A percentile compares a stretch with the other conserved stretches of the same genome.
Conservation (phyloP, 2,329 filamentous ascomycete genomes). For the Aspergillus calidoustus region DNA sequence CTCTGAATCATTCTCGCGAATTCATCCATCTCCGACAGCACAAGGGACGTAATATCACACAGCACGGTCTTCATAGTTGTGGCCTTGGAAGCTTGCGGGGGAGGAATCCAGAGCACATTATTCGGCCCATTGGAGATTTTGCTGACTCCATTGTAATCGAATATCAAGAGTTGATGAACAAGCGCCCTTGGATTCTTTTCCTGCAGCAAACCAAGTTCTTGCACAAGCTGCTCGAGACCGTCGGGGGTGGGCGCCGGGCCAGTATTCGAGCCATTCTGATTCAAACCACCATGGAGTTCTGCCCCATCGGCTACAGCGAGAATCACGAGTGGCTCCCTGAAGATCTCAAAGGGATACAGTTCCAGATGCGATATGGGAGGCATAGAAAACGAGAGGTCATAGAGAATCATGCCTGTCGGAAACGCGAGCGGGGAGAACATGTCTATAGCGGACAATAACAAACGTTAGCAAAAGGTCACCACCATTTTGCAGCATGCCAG, state of each 20-base stretch:
- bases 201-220: slow-evolving; percentile 72
- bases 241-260: slow-evolving; percentile 43
- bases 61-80: slow-evolving; percentile 83
- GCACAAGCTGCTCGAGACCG: slow-evolving; percentile 48
- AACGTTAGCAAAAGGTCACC: slow-evolving; percentile 28
- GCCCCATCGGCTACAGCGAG: slow-evolving; percentile 83
- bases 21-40: slow-evolving; percentile 76
- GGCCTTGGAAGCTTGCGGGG: slow-evolving; percentile 67
- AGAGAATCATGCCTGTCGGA: slow-evolving; percentile 82
- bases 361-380: slow-evolving; percentile 79
- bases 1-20: slow-evolving; percentile 74
- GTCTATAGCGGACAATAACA: slow-evolving; percentile 57
- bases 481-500: neutral
- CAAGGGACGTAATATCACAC: slow-evolving; percentile 74
- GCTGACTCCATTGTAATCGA: slow-evolving; percentile 68
- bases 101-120: slow-evolving; percentile 73
- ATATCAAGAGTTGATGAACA: slow-evolving; percentile 77
- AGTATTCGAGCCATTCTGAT: slow-evolving; percentile 21
- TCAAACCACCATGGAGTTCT: slow-evolving; percentile 59
- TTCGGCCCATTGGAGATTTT: slow-evolving; percentile 62
- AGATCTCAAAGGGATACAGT: slow-evolving; percentile 86
- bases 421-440: slow-evolving; percentile 94
- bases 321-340: slow-evolving; percentile 80
- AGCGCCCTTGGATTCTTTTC: slow-evolving; percentile 76
- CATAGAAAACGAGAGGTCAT: slow-evolving; percentile 80